These are phyloP conservation scores for Takakia lepidozioides DNA, from an alignment of 225 moss, liverwort and hornwort species.

Conservation along the genomic window DNA sequence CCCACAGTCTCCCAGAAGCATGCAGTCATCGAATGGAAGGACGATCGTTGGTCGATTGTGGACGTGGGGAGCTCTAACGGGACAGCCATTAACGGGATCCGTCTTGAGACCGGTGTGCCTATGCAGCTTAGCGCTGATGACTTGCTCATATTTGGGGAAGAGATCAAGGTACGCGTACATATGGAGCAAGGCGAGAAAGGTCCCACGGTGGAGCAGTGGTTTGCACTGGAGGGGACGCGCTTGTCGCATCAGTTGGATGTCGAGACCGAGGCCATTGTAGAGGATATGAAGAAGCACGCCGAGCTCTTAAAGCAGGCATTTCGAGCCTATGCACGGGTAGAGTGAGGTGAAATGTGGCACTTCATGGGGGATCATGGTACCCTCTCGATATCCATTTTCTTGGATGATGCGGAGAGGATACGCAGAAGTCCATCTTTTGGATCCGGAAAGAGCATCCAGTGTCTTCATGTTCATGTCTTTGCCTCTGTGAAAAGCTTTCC, in stretches of 20 bases:
- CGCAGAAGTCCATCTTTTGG: too few relatives aligned
- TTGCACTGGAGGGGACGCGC: conserved; percentile 30
- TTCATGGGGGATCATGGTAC: too few relatives aligned
- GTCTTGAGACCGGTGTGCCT: conserved; percentile 29
- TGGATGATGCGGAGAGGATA: too few relatives aligned
- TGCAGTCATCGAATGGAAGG: conserved; percentile 47
- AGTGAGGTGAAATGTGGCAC: too few relatives aligned
- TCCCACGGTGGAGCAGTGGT: conserved; percentile 51
- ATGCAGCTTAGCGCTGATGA: conserved; percentile 46
- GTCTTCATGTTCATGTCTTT: too few relatives aligned
- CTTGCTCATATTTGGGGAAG: conserved; percentile 51
- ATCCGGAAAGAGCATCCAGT: too few relatives aligned
- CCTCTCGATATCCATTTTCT: too few relatives aligned
- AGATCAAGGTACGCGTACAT: conserved; percentile 38
- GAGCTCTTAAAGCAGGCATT: conserved; percentile 37
- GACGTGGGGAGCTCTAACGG: conserved; percentile 90
- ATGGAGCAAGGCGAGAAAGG: conserved; percentile 20
- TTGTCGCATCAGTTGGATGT: conserved; percentile 9
- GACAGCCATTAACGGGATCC: conserved; percentile 47
- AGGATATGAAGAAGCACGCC: conserved; percentile 36
- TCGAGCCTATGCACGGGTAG: conserved; percentile 26
- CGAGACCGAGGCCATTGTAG: conserved; percentile 22
- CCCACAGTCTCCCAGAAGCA: conserved; percentile 79
- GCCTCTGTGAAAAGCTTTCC: too few relatives aligned
- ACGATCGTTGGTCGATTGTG: conserved; percentile 53